Base-by-base conservation (phyloP, 129 eudicot species). In the Cynara cardunculus region DNA sequence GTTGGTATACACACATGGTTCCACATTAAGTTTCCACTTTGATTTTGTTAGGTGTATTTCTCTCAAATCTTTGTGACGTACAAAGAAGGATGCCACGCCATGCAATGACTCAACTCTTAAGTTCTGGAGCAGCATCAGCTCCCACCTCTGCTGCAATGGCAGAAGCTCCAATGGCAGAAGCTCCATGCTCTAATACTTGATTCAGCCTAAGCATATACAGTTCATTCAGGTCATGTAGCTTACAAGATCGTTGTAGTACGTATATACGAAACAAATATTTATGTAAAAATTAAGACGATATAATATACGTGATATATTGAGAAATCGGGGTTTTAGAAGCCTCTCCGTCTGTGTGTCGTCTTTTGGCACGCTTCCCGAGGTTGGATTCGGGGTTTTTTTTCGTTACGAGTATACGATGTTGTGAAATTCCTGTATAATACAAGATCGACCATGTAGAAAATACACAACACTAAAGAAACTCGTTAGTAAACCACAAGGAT, bases 41-140 rank as follows among this genome's bases (percentile, higher is more conserved):
- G 11, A 11, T 41, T 41, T 41, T 41, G 53, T 4, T 75, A 88
- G 92, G 89, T 78, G 85, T 77, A 22, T 84, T 69, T 76, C 81
- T 89, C 10, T 71, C 66, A 56, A 77, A 86, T 25, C 69, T 89
- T 62, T 89, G 92, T 78, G 79, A 83, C 59, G 84, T 65, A 25
- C 84, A 83, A 25, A 77, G 77, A 13, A 53, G 61, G 71, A 79
- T 75, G 76, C 84, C 89, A 11, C 82, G 87, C 7, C 89, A 87
- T 22, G 81, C 79, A 72, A 74, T 84, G 92, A 73, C n/a, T 78
- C 84, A 85, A 22, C 2, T 85, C 53, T 21, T 49, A 11, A 73
- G 78, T 68, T 83, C 80, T 25, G 78, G 82, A 31, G 88, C 79
- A 59, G 87, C 89, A 31, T 65, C 77, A 0, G 79, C 80, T 25